Evolutionary conservation across 768 basidiomycete species (phyloP).

Genomic region (Tylopilus sp.): DNA sequence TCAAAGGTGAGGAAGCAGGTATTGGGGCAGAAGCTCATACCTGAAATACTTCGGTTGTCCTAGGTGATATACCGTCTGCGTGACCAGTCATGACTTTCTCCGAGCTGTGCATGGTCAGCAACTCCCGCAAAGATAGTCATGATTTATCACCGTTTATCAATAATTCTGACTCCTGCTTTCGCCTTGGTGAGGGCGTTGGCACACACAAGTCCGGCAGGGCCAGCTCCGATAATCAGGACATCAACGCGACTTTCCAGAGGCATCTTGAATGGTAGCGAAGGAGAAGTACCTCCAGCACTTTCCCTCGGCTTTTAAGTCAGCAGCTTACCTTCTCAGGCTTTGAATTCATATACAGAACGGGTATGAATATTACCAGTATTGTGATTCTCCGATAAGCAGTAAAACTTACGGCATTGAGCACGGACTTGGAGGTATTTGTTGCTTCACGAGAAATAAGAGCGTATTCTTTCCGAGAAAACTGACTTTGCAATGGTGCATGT

Average conservation of each 20-base stretch:
- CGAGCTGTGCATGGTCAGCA: constrained; percentile 30
- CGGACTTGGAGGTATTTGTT: no score
- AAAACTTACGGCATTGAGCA: no score
- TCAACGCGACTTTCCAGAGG: constrained; percentile 35
- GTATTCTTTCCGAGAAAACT: background rate
- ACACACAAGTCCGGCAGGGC: constrained; percentile 63
- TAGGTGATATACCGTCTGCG: constrained; percentile 41
- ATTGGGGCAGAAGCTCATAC: constrained; percentile 14
- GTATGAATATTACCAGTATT: background rate
- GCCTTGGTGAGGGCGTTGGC: constrained; percentile 50
- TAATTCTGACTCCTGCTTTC: constrained; percentile 42
- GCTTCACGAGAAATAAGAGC: no score
- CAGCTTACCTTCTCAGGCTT: background rate
- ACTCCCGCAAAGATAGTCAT: background rate
- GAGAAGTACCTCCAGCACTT: background rate
- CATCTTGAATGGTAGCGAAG: constrained; percentile 7
- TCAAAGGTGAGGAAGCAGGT: background rate
- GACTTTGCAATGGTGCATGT: no score
- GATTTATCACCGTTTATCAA: constrained; percentile 42
- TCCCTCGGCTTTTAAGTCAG: background rate
- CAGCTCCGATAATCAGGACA: constrained; percentile 48
- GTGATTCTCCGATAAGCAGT: background rate
- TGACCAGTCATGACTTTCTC: constrained; percentile 42
- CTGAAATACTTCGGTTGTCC: constrained; percentile 30
- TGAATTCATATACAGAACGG: background rate